Base-by-base conservation (phyloP, 495 filamentous ascomycete genomes). In the Articulospora tetracladia region DNA sequence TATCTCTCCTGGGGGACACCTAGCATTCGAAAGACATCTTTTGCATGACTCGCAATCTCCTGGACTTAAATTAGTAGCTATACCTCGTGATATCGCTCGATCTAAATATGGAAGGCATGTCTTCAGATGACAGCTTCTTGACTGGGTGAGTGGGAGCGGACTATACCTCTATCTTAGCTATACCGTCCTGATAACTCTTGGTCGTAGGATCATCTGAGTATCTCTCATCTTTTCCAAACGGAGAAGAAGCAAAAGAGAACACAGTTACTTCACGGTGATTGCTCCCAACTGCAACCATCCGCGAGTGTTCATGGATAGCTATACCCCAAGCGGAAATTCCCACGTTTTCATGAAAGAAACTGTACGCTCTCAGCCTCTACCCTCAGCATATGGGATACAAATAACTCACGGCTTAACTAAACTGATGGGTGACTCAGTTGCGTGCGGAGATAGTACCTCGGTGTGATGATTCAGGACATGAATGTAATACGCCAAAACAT, bases 251-350 rank as follows among this genome's bases (percentile, higher is more conserved):
- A 32, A 47, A 47, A 26, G 25, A 27, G 49, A 66, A 69, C 8
- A 69, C 26, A 2, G 55, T 63, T 1, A 66, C 50, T 41, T 64
- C 28, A 17, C 53, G 49, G 25, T 23, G 15, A 67, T 98, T 98
- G 0, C 89, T 83, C 55, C 87, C 86, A 19, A 93, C 87, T 0
- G 92, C 94, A 55, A 98, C 82, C 36, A 97, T 71, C 1, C 92
- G 80, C 13, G 87, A 86, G 60, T 61, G 13, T 25, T 49, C n/a
- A 34, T 85, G 77, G 24, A 61, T 39, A 20, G 49, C 90, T 34
- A 98, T 68, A 0, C 94, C 94, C 94, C 94, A 98, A 3, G 91
- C 93, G 59, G 89, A 93, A 25, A 68, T 72, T 1, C 79, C 82
- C 20, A 97, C 91, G 70, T 87, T 88, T 55, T 87, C 79, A 65